Evolutionary conservation across 352 stramenopile genomes (phyloP), one percentile per base, ranked within the genome.

Genomic region (Pythium pectinolyticum): DNA sequence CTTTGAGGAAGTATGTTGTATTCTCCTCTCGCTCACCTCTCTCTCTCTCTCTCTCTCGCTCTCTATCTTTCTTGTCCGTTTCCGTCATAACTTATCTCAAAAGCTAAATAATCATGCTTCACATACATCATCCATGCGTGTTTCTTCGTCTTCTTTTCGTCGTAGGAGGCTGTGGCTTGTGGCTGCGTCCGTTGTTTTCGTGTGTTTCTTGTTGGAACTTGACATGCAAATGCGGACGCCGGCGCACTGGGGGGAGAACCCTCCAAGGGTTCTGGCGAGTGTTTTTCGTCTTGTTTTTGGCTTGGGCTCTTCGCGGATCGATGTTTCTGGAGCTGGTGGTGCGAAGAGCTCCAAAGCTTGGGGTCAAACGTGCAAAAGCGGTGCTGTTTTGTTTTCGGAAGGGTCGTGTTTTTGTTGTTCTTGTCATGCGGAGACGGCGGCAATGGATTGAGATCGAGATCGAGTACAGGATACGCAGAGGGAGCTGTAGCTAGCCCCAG

Each of bases 71-170:
- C 41, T 48, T 12, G 19, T 63, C 25, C 30, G 47, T 30, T 69
- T 63, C 63, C 48, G 48, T 69, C 61, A 63, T 69, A 69, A 69
- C 34, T 69, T 69, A 69, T 63, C 61, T 69, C 61, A 62, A 67
- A 67, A 67, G 61, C 49, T 61, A 67, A 67, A 67, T 67, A 67
- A 43, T 45, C 49, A 40, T 30, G 54, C 58, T 55, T 52, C 51
- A 62, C 51, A 48, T 52, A 40, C 41, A 50, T 22, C 4, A 57
- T 39, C 52, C 14, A 59, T 43, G 40, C 39, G 51, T 64, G 47
- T 39, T 56, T 60, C 41, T 34, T 24, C 20, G 28, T 27, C 41
- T 61, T 31, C 40, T 28, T 39, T 53, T 27, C 46, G 46, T 39
- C 46, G 28, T 25, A 19, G 46, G 27, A 57, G 55, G 28, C 34